Conservation (phyloP, 2,329 filamentous ascomycete species). For the Cladorrhinum sp. region DNA sequence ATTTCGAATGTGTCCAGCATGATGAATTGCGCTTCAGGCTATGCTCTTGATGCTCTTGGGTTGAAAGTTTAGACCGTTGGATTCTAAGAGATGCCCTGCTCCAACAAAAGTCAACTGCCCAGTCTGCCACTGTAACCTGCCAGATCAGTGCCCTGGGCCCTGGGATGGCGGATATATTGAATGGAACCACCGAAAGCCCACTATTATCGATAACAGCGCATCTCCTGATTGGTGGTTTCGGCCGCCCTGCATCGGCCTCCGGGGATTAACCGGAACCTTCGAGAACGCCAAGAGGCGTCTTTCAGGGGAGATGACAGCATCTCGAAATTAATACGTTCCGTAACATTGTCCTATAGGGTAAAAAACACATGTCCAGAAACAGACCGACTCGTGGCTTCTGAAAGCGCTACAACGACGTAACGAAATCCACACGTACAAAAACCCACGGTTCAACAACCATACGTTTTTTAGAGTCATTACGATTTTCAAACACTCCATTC, state of each 20-base stretch:
- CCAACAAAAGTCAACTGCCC: background rate
- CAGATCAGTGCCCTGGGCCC: constrained; percentile 5
- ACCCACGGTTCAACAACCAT: too few relatives aligned
- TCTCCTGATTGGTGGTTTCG: constrained; percentile 13
- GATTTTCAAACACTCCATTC: too few relatives aligned
- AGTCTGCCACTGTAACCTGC: background rate
- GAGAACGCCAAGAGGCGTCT: constrained; percentile 6
- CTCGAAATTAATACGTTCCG: background rate
- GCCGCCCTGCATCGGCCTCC: background rate
- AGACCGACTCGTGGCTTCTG: background rate
- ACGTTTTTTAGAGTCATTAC: too few relatives aligned
- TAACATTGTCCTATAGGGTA: background rate
- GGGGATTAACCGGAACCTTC: constrained; percentile 19
- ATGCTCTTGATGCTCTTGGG: background rate
- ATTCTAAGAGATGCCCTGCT: background rate
- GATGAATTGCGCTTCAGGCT: constrained; percentile 18
- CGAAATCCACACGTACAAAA: background rate
- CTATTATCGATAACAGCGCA: constrained; percentile 14
- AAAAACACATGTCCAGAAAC: background rate
- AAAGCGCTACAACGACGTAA: background rate
- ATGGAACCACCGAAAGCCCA: constrained; percentile 3
- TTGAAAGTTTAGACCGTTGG: background rate
- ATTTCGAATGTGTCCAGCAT: constrained; percentile 99
- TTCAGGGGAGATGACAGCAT: constrained; percentile 23
- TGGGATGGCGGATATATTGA: background rate